Evolutionary conservation across 352 stramenopile species (phyloP), one percentile per base, ranked within the genome.

Genomic region (Pythium sukuiense): DNA sequence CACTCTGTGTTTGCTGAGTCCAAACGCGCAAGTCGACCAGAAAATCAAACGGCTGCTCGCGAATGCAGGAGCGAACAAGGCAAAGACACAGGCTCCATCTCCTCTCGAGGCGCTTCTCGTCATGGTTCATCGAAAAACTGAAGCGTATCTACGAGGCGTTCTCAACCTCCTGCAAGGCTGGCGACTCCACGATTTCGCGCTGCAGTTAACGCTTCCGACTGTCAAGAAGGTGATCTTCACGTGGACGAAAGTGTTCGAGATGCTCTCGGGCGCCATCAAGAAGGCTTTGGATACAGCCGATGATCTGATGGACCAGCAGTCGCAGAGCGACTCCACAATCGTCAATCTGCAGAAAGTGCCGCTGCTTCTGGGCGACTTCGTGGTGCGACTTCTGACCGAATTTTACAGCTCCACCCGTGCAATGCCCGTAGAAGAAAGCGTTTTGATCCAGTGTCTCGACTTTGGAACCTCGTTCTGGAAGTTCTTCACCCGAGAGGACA

Each of bases 221-320:
- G 55, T 92, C 48, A 89, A 87, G 49, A 93, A 95, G 63, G 67
- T 91, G 32, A 73, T 87, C 37, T 92, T 93, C 58, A 69, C 76
- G 18, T 95, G 87, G 87, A 77, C 77, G 2, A 87, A 88, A 46
- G 73, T 87, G 4, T 93, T 92, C 43, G 73, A 86, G 26, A 79
- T 92, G 72, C 54, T 93, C 6, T 75, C 61, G 0, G 63, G 66
- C 11, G 73, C 76, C 11, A 52, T 82, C 11, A 59, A 61, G 32
- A 77, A 77, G 43, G 67, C 67, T 2, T 37, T 81, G 4, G 55
- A 65, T 2, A 55, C 52, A 11, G 53, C 63, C 0, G 46, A 13
- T n/a, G 41, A 65, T 7, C 14, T n/a, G 20, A 60, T 61, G 14
- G 83, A 77, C 48, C 60, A 64, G 13, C 72, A 71, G 7, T 33